Base-by-base conservation (phyloP, 805 yeast genomes). In the Zygoascus biomembranicola region DNA sequence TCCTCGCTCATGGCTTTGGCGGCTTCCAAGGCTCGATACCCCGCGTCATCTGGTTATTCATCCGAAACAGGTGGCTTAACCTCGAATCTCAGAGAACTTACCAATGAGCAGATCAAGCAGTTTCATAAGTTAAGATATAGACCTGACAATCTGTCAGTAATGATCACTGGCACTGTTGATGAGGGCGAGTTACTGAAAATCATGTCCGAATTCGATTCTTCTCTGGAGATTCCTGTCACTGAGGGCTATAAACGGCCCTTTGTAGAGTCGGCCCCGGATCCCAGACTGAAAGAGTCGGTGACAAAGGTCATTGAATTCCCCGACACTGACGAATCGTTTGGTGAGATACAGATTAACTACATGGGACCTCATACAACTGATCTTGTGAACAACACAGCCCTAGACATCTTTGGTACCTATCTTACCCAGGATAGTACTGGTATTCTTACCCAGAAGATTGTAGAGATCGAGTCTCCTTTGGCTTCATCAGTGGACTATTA, bases 11-110 rank as follows among this genome's bases (percentile, higher is more conserved):
- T 84, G 1, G 78, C 76, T 59, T 72, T 86, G 57, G 80, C 80
- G 51, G 59, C 63, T 2, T 65, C 69, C 49, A 62, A 63, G 52
- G 52, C 63, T 26, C 54, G 72, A 32, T 72, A 63, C 54, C 70
- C 81, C 56, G 65, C 73, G 11, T 73, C 75, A 0, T 85, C 92
- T 20, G 98, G 97, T 2, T 94, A 92, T 66, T 80, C 90, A 10
- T 82, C 94, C 8, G 97, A 94, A 66, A 92, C 98, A 8, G 99
- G 99, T 51, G 99, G 99, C 0, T 70, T 89, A 48, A 80, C 89
- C 68, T 75, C 77, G 31, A 88, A 89, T 55, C 76, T 94, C 59
- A 79, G 97, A 56, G 75, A 74, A 1, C 74, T 94, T 61, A 78
- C 86, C 1, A 84, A 82, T 59, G 85, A 83, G 1, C 82, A 84